Percentiles rank a stretch among this genome's conserved stretches.
Evolutionary conservation across 2,329 filamentous ascomycete genomes (phyloP).

Genomic region (Trichoderma guizhouense): DNA sequence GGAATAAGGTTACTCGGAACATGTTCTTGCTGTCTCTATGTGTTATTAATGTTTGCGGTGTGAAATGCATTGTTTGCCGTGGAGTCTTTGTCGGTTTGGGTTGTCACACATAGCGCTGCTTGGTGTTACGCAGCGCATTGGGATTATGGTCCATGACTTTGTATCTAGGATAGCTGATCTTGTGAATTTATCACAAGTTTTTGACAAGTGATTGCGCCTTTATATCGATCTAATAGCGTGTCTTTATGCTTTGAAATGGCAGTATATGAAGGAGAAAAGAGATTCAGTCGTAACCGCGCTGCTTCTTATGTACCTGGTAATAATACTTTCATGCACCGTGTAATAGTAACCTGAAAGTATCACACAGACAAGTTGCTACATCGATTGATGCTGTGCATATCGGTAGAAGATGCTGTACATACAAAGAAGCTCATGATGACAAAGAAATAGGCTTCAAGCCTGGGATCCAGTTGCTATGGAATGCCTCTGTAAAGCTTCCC

Average conservation of each 20-base stretch:
- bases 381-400: too few species aligned
- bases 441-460: not conserved
- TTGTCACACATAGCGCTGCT: not conserved
- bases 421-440: not conserved
- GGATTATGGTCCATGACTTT: not conserved
- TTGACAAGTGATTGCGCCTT: not conserved
- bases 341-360: not conserved
- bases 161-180: not conserved
- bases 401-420: not conserved
- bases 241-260: too few species aligned
- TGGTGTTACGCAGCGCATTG: not conserved
- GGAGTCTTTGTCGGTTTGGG: not conserved
- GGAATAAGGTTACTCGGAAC: slow-evolving; percentile 14
- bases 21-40: not conserved
- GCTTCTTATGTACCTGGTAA: too few species aligned
- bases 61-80: not conserved
- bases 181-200: not conserved
- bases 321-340: too few species aligned
- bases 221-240: not conserved
- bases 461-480: not conserved
- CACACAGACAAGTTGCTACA: not conserved
- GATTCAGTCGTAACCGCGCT: too few species aligned
- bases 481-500: not conserved
- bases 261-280: too few species aligned
- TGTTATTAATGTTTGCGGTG: not conserved